Evolutionary conservation across 225 moss, liverwort and hornwort genomes (phyloP).

Genomic region (Climacium dendroides): DNA sequence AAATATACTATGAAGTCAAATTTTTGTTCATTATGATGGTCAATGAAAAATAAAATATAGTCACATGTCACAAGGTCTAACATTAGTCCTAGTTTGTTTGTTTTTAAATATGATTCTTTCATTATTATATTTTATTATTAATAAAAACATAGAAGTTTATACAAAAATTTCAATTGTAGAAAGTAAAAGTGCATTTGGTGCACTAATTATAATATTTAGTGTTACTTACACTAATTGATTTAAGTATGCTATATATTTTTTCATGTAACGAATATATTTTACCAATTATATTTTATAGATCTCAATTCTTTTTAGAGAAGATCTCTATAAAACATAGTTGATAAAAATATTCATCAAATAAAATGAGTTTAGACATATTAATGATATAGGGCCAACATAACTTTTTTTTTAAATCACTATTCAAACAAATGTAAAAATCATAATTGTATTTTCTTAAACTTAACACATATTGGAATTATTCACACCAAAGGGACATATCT

Average conservation of each 20-base stretch:
- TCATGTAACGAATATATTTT: background rate
- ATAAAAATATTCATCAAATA: background rate
- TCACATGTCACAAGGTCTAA: background rate
- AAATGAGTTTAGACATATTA: too few relatives aligned
- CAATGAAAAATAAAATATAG: background rate
- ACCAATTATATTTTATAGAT: background rate
- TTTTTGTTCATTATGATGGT: background rate
- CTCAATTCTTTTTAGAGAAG: background rate
- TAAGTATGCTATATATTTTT: too few relatives aligned
- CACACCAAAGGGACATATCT: background rate
- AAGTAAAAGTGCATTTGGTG: too few relatives aligned
- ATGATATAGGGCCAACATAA: background rate
- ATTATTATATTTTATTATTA: too few relatives aligned
- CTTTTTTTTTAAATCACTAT: background rate
- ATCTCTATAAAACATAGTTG: background rate
- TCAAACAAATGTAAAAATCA: background rate
- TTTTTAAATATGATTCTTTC: background rate
- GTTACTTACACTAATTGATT: too few relatives aligned
- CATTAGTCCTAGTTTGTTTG: accelerated
- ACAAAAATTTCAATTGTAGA: too few relatives aligned
- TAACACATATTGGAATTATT: background rate
- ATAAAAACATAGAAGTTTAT: too few relatives aligned
- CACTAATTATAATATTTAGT: too few relatives aligned
- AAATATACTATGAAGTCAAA: too few relatives aligned
- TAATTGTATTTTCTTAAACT: background rate